Conservation (phyloP, 805 yeast species). For the Metschnikowia borealis region DNA sequence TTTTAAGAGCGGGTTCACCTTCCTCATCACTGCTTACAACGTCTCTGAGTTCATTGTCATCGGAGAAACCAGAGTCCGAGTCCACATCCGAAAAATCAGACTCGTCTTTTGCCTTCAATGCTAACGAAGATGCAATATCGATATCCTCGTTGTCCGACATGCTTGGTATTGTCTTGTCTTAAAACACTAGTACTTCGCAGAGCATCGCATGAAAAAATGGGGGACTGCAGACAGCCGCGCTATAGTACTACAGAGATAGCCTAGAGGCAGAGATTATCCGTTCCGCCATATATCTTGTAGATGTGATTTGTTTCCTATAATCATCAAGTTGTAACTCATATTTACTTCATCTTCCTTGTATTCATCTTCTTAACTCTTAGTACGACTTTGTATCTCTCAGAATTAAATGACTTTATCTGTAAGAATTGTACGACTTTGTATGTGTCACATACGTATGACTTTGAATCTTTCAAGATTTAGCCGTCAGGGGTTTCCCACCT, state of each 20-base stretch:
- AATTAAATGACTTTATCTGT: too few relatives aligned
- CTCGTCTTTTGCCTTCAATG: conserved; percentile 39
- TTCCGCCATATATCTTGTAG: too few relatives aligned
- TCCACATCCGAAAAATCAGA: conserved; percentile 17
- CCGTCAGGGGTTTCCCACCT: too few relatives aligned
- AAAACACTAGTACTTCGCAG: conserved; percentile 9
- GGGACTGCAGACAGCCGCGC: not conserved
- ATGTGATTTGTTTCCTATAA: too few relatives aligned
- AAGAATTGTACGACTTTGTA: too few relatives aligned
- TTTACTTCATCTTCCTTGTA: too few relatives aligned
- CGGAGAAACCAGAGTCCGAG: conserved; percentile 9
- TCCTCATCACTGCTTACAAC: conserved; percentile 48
- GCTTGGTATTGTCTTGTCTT: not conserved
- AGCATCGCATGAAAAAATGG: conserved; percentile 18
- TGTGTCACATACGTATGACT: too few relatives aligned
- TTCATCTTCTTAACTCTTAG: too few relatives aligned
- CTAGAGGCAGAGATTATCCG: too few relatives aligned
- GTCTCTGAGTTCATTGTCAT: conserved; percentile 28
- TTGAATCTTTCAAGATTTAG: too few relatives aligned
- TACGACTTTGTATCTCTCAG: too few relatives aligned
- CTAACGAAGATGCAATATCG: conserved; percentile 63
- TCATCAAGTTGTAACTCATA: too few relatives aligned
- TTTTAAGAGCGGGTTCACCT: conserved; percentile 27
- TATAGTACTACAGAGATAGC: not conserved
- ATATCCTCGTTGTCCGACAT: conserved; percentile 43